Conservation (phyloP, 495 filamentous ascomycete genomes). For the Penicillium dipodomyicola region DNA sequence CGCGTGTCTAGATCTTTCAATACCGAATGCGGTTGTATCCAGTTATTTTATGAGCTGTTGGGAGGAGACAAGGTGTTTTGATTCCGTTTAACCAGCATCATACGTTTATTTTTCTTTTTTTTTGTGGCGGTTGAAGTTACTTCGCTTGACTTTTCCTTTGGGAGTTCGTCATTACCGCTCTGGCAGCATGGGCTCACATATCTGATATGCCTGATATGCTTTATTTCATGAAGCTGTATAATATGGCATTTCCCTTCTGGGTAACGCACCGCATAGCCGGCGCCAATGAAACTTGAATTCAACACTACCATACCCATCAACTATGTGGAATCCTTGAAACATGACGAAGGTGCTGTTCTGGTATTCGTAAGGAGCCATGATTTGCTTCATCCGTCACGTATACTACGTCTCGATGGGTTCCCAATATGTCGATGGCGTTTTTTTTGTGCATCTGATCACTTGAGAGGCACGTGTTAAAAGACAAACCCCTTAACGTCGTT, state of each 20-base stretch:
- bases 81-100: constrained; percentile 25
- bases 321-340: background rate
- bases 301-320: background rate
- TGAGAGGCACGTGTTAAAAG: constrained; percentile 4
- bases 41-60: constrained; percentile 18
- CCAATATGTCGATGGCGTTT: background rate
- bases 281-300: constrained; percentile 1
- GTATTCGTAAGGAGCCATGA: background rate
- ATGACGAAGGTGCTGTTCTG: background rate
- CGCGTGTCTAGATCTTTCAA: constrained; percentile 31
- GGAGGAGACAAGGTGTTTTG: constrained; percentile 22
- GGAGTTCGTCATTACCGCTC: constrained; percentile 10
- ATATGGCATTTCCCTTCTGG: constrained; percentile 18
- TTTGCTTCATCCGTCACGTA: background rate
- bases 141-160: constrained; percentile 15
- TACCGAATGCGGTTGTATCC: constrained; percentile 19
- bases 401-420: background rate
- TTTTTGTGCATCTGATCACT: background rate
- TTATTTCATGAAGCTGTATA: constrained; percentile 31
- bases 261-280: constrained; percentile 6
- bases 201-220: constrained; percentile 24
- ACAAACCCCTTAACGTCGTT: constrained; percentile 24
- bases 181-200: constrained; percentile 16
- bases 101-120: constrained; percentile 11
- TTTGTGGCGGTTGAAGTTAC: constrained; percentile 14